Conservation (phyloP, 2,329 filamentous ascomycete species). For the Penicillium olsonii region DNA sequence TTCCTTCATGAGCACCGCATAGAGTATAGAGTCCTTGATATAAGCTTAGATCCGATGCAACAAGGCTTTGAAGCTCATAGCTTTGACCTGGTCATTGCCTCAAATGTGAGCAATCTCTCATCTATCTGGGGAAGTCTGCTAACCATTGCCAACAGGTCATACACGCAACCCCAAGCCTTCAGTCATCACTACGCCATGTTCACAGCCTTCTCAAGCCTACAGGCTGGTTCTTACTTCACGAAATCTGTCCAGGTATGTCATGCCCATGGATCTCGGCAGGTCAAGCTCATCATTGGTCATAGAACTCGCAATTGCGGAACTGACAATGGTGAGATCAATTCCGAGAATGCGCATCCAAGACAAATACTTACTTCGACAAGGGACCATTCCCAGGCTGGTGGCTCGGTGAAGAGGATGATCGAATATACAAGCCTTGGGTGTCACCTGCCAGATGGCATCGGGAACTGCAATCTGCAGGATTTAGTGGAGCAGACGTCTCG, state of each 20-base stretch:
- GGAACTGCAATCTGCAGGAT: conserved; percentile 4
- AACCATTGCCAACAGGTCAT: conserved; percentile 3
- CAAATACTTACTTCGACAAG: not conserved
- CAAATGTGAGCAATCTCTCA: conserved; percentile 1
- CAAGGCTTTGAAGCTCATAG: conserved; percentile 6
- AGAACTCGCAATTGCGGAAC: conserved; percentile 6
- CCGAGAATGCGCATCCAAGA: not conserved
- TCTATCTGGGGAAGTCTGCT: not conserved
- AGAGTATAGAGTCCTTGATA: conserved; percentile 8
- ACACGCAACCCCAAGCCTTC: conserved; percentile 21
- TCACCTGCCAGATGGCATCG: conserved; percentile 1
- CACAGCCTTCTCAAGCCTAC: conserved; percentile 38
- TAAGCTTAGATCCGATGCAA: not conserved
- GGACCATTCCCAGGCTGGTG: conserved; percentile 9
- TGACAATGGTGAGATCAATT: not conserved
- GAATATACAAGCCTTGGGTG: conserved; percentile 1
- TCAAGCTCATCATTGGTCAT: not conserved
- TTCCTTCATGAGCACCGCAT: not conserved
- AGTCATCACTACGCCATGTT: conserved; percentile 25
- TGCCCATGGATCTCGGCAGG: rapidly evolving
- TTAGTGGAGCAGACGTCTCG: conserved; percentile 1
- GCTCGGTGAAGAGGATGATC: conserved; percentile 4
- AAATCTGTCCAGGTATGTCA: conserved; percentile 30
- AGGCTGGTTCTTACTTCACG: conserved; percentile 49
- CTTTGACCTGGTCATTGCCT: conserved; percentile 13